Evolutionary conservation across 176 grass and related monocot species (phyloP), one percentile per base, ranked within the genome.

Genomic region (Panicum miliaceum): DNA sequence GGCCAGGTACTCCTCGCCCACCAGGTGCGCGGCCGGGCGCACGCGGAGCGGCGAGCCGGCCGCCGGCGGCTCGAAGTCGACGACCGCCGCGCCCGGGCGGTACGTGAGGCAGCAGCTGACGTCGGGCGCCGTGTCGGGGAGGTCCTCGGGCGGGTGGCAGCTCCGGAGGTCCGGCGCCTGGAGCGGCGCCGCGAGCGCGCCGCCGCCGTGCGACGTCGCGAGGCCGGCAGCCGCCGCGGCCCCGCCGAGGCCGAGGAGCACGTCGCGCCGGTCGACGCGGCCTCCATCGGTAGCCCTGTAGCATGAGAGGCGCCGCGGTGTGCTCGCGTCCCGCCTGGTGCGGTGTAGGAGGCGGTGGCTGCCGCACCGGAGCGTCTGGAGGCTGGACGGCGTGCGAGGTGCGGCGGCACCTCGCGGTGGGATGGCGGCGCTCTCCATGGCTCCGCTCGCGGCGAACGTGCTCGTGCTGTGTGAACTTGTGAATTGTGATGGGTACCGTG

Each of bases 1-100:
- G 18, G 80, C 85, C 42, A 97, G 19, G 59, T 89, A 83, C 70
- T 54, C 83, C 54, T 67, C 41, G 77, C 80, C 73, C 20, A 64
- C 91, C 3, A 86, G 68, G 64, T 97, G 94, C 50, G 92, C 94
- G 1, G 94, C 83, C 0, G 91, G 91, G 15, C 94, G 89, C 73
- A 94, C 77, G 6, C 94, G 94, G 14, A 97, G 83, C 37, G 85
- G 79, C 4, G 62, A 71, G 6, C 56, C 76, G 0, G 48, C 22
- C 14, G 59, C 27, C 58, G 91, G 94, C 34, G 54, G 89, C 61
- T 45, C 13, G 59, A 94, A 97, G 82, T 97, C 94, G n/a, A 14
- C 12, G 76, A 82, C 48, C 1, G 7, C 54, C 22, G 75, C 62
- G 59, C 75, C 54, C 6, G 65, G 5, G 15, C 12, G 10, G 63